phyloP scores from a whole-genome alignment of 2,329 filamentous ascomycete genomes.

The Sporothrix schenckii region DNA sequence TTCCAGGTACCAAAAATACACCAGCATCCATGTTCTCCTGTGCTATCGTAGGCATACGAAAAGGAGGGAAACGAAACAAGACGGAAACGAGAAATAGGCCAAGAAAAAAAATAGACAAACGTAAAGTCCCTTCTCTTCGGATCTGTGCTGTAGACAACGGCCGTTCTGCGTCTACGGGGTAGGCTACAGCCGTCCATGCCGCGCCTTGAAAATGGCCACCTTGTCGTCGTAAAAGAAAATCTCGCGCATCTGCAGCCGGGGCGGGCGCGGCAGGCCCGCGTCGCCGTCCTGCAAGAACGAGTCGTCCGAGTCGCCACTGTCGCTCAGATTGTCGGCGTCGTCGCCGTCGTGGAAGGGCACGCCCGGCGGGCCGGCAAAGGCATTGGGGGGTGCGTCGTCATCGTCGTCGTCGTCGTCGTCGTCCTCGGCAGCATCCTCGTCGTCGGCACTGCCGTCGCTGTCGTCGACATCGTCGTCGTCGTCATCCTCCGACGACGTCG shows the following conservation, averaged over 20 bases:
- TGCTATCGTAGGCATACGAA: too few relatives aligned
- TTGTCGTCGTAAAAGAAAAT: slow-evolving; percentile 86
- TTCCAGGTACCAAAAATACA: too few relatives aligned
- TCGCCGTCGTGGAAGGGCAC: slow-evolving; percentile 38
- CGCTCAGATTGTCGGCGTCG: slow-evolving; percentile 35
- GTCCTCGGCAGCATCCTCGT: slow-evolving; percentile 42
- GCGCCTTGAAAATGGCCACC: slow-evolving; percentile 76
- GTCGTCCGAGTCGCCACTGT: slow-evolving; percentile 50
- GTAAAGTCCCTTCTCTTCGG: too few relatives aligned
- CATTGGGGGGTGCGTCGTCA: not conserved
- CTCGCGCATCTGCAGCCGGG: slow-evolving; percentile 67
- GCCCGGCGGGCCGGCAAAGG: slow-evolving; percentile 37
- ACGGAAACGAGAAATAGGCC: not conserved
- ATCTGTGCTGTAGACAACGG: too few relatives aligned
- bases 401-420: slow-evolving; percentile 49
- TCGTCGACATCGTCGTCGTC: slow-evolving; percentile 53
- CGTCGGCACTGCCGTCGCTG: slow-evolving; percentile 50
- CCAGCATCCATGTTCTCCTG: too few relatives aligned
- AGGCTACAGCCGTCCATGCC: slow-evolving; percentile 58
- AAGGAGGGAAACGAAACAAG: too few relatives aligned
- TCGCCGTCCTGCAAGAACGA: slow-evolving; percentile 55
- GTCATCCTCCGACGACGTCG: slow-evolving; percentile 48
- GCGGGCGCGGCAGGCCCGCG: slow-evolving; percentile 40
- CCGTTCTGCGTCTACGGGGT: not conserved
- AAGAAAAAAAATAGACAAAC: not conserved